Evolutionary conservation across 139 green algal genomes (phyloP).

Genomic region (Chlorella sp.): DNA sequence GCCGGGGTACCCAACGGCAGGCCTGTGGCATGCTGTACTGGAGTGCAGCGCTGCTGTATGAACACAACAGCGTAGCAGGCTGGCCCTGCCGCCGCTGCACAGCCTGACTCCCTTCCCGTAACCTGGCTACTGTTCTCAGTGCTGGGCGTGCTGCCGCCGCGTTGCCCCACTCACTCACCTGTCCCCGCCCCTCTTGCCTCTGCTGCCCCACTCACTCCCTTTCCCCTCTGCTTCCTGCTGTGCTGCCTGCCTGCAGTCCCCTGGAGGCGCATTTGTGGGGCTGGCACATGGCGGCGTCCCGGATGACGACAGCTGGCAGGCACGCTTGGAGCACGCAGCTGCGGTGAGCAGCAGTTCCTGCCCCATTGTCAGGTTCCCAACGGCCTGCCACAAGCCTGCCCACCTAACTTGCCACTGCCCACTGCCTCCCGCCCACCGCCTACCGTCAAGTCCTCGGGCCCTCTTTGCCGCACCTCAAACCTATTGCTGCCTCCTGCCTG

Average conservation of each 20-base stretch:
- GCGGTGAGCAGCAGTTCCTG: neutral
- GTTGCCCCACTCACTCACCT: neutral
- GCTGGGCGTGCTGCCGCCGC: neutral
- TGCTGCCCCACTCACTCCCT: neutral
- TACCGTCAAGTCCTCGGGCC: neutral
- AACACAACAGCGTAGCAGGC: no score
- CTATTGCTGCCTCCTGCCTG: neutral
- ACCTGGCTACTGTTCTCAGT: neutral
- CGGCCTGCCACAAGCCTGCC: no score
- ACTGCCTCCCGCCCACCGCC: neutral
- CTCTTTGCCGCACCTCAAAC: no score
- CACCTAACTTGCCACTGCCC: no score
- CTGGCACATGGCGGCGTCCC: slow-evolving; percentile 10
- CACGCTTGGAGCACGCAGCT: slow-evolving; percentile 12
- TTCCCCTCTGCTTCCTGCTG: no score
- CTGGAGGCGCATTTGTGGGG: slow-evolving; percentile 6
- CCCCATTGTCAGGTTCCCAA: no score
- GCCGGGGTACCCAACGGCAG: no score
- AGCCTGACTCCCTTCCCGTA: no score
- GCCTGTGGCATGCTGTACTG: no score
- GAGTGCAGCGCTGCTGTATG: no score
- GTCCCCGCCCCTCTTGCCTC: no score
- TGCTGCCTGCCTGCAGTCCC: neutral
- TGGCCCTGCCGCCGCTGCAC: neutral
- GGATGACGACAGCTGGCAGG: slow-evolving; percentile 11